Evolutionary conservation across 768 basidiomycete species (phyloP), one percentile per base, ranked within the genome.

Genomic region (Mycena galopus): DNA sequence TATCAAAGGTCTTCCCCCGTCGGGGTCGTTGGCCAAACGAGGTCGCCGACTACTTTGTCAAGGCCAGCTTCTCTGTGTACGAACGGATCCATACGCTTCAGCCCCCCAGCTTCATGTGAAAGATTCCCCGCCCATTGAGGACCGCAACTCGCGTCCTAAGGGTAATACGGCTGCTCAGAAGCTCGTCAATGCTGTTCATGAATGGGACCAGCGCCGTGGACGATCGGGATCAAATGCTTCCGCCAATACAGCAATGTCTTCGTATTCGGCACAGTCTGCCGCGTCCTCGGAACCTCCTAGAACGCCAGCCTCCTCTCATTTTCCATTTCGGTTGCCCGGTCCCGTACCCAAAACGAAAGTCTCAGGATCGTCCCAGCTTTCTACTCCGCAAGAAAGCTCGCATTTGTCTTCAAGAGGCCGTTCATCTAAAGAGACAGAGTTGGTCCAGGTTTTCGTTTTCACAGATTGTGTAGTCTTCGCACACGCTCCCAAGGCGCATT

Each of bases 41-140:
- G 94, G 94, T 69, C 88, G 96, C n/a, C 84, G 91, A 47, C 84
- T 97, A 16, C 83, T 96, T 44, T 87, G 88, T 67, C 90, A 92
- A 73, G 95, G 94, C 21, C 79, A 85, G 3, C 81, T 96, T 9
- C 78, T 84, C 11, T 84, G 88, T 17, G 56, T 67, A 9, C 55
- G n/a, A 19, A 17, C 32, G 19, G 72, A 65, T 27, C 21, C 29
- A 19, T 14, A 25, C 23, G 50, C 32, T 33, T 7, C 65, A 56
- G 32, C 27, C 23, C 4, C 47, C 4, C 53, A 19, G 30, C 35
- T 32, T 14, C 29, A 32, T 9, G 23, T 37, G 17, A 29, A 17
- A 27, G 32, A 62, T 30, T 42, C 68, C 5, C 27, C 44, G 29
- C 35, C 51, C 21, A 25, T 51, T 25, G 42, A 63, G 23, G 65